Conservation (phyloP, 140 eudicot genomes). For the Bidens hawaiensis region DNA sequence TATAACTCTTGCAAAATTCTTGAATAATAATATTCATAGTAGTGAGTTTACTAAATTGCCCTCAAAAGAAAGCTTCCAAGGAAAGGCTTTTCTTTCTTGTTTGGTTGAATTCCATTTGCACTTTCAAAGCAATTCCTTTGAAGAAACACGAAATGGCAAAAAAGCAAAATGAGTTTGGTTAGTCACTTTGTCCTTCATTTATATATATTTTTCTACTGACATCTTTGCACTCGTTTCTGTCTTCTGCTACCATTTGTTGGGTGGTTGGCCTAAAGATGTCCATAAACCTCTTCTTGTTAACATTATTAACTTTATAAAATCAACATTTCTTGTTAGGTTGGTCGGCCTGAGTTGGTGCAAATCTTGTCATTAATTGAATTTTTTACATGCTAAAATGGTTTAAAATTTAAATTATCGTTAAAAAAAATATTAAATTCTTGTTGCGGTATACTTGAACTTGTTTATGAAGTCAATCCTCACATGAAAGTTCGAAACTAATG, state of each 20-base stretch:
- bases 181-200: conserved; percentile 25
- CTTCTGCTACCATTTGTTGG: conserved; percentile 40
- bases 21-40: background rate
- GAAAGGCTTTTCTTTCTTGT: conserved; percentile 10
- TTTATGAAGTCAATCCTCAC: too few species aligned
- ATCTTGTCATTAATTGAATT: background rate
- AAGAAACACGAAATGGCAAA: conserved; percentile 19
- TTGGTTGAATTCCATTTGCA: conserved; percentile 29
- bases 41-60: conserved; percentile 13
- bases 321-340: conserved; percentile 16
- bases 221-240: conserved; percentile 21
- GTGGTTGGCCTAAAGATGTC: conserved; percentile 41
- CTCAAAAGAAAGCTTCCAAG: conserved; percentile 1
- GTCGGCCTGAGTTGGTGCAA: conserved; percentile 20
- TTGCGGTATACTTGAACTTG: too few species aligned
- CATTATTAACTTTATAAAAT: background rate
- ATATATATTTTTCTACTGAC: conserved; percentile 19
- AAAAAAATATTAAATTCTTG: too few species aligned
- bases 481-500: too few species aligned
- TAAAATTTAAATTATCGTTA: background rate
- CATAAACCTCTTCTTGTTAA: conserved; percentile 19
- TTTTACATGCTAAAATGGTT: background rate
- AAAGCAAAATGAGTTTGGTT: conserved; percentile 20
- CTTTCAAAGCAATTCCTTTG: conserved; percentile 31
- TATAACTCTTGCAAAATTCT: too few species aligned